Evolutionary conservation across 768 basidiomycete genomes (phyloP).

Genomic region (Rhodocollybia butyracea): DNA sequence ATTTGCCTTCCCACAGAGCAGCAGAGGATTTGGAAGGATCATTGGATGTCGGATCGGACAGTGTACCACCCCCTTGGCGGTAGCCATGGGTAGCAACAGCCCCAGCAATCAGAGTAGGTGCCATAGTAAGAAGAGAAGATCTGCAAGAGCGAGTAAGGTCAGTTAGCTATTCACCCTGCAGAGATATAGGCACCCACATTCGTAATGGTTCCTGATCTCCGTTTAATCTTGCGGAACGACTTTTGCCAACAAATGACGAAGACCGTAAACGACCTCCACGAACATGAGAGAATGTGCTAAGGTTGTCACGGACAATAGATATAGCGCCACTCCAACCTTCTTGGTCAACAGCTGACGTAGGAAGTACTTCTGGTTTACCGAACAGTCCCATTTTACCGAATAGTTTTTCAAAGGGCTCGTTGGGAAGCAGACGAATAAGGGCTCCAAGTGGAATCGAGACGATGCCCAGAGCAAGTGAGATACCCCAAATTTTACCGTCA

Average conservation of each 20-base stretch:
- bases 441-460: conserved; percentile 87
- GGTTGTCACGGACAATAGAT: conserved; percentile 80
- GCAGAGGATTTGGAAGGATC: conserved; percentile 82
- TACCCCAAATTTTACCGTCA: conserved; percentile 86
- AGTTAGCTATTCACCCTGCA: conserved; percentile 2
- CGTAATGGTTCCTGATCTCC: conserved; percentile 42
- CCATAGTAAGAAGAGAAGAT: conserved; percentile 52
- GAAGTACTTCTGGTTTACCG: conserved; percentile 58
- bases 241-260: conserved; percentile 83
- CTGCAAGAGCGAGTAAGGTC: conserved; percentile 12
- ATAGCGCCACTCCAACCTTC: conserved; percentile 79
- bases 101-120: conserved; percentile 70
- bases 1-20: conserved; percentile 79
- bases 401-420: conserved; percentile 67
- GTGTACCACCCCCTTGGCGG: conserved; percentile 43
- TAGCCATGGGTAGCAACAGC: conserved; percentile 68
- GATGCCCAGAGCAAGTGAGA: conserved; percentile 83
- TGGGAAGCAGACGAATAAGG: conserved; percentile 78
- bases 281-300: conserved; percentile 75
- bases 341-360: conserved; percentile 57
- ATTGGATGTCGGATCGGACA: conserved; percentile 71
- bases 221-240: conserved; percentile 57
- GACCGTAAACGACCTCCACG: conserved; percentile 88
- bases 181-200: conserved; percentile 39
- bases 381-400: conserved; percentile 57